Base-by-base conservation (phyloP, 164 flowering plant genomes). In the Vitis rotundifolia region DNA sequence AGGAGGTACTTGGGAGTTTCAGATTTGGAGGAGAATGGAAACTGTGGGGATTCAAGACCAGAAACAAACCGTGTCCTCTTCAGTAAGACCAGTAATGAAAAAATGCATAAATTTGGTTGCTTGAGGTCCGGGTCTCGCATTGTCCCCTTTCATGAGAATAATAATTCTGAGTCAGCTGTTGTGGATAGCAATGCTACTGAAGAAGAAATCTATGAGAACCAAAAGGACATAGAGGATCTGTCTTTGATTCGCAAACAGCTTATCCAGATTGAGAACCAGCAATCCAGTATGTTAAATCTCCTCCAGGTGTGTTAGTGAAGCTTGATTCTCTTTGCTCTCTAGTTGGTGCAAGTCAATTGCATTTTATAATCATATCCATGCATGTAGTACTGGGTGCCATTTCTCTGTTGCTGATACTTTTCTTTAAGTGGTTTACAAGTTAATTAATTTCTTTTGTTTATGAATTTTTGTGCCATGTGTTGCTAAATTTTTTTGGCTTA, bases 261-360 rank as follows among this genome's bases (percentile, higher is more conserved):
- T 71, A 74, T 84, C 75, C 97, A 93, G 80, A 95, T 95, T 76
- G 98, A 95, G 76, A 85, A 81, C 69, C 98, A 91, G 76, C 97
- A 95, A 66, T 87, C 97, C 67, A 89, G 77, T 79, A 82, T 95
- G 62, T 69, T 90, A 16, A 86, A 95, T 63, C 87, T 91, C 69
- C 87, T 95, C 28, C 97, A 92, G 97, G 98, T 94, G 75, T 63
- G 73, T 50, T 44, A 57, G 31, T 65, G 28, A 64, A 48, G 57
- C 28, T 64, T 64, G 22, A 26, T 19, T 19, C 16, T 18, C 59
- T 68, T 37, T 22, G 22, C 64, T 12, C 31, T 7, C 5, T 49
- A 22, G 53, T 29, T 16, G 12, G 2, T 66, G 9, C 26, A n/a
- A 58, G 22, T 64, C 55, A 53, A 44, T 19, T 74, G 69, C 64